phyloP scores from a whole-genome alignment of 1,284 basidiomycete genomes.

The Boletus smithii region DNA sequence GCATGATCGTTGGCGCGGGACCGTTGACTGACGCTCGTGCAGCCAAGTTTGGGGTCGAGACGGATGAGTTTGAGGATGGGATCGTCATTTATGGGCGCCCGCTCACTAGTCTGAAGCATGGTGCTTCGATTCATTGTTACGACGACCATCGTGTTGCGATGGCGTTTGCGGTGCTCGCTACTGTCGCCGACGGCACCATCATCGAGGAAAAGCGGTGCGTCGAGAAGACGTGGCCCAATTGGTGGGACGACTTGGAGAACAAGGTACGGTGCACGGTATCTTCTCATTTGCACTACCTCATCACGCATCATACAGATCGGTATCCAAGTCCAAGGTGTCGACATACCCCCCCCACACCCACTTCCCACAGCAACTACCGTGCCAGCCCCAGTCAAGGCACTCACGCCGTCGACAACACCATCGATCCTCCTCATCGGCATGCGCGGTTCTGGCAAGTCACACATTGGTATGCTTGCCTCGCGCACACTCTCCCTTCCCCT shows the following conservation, averaged over 20 bases:
- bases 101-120: slow-evolving; percentile 57
- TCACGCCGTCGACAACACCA: slow-evolving; percentile 16
- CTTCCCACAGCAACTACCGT: slow-evolving; percentile 35
- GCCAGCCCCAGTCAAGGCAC: slow-evolving; percentile 30
- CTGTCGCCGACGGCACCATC: slow-evolving; percentile 71
- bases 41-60: slow-evolving; percentile 95
- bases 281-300: not conserved
- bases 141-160: slow-evolving; percentile 99
- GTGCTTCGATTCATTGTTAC: slow-evolving; percentile 88
- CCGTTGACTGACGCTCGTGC: slow-evolving; percentile 7
- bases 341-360: slow-evolving; percentile 50
- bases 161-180: slow-evolving; percentile 91
- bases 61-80: slow-evolving; percentile 90
- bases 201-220: slow-evolving; percentile 97
- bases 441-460: slow-evolving; percentile 96
- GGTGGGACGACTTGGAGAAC: slow-evolving; percentile 98
- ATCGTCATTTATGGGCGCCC: slow-evolving; percentile 86
- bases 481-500: slow-evolving; percentile 72
- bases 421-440: slow-evolving; percentile 87
- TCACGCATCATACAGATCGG: slow-evolving; percentile 63
- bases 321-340: slow-evolving; percentile 83
- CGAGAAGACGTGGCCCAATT: slow-evolving; percentile 99
- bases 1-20: no score
- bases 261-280: slow-evolving; percentile 52
- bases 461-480: slow-evolving; percentile 80